Base-by-base conservation (phyloP, 2,329 filamentous ascomycete genomes). In the Aspergillus felis region DNA sequence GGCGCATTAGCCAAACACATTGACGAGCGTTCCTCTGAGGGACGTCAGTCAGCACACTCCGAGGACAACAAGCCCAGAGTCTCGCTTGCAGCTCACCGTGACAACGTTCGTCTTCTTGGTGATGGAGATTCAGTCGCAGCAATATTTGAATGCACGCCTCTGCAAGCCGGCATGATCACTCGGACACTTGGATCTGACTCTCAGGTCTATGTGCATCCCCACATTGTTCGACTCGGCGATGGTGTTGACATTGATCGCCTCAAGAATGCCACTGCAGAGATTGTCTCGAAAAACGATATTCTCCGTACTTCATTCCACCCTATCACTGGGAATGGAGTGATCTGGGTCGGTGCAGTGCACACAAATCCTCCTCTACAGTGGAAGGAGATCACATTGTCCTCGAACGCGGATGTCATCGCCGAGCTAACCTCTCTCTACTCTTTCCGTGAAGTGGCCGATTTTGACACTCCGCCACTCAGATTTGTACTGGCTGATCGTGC, bases 111-210 rank as follows among this genome's bases (percentile, higher is more conserved):
- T 27, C 55, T 61, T 28, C 61, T 68, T 32, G 29, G 52, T 8
- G 42, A 56, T 2, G 32, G 53, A 24, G 67, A 69, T 44, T 63
- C 58, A 4, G 58, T 74, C 29, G 59, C 59, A 9, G 55, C 58
- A 3, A 62, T 71, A 41, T 74, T 71, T 50, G 60, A 67, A 4
- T 95, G 91, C 68, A 93, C 91, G 0, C 84, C 91, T 0, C 76
- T 96, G 1, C 92, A 96, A 67, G 85, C 92, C 65, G 92, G 91
- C 0, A 92, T 96, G 79, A 84, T 96, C 46, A 87, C 88, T 0
- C 82, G 86, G 51, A 86, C 86, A 3, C 70, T 88, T 35, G 81
- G 83, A 8, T 83, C 78, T n/a, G 67, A 76, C 0, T 62, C 67
- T 10, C 55, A 62, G 42, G 75, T 88, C 0, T 96, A 96, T 68